Base-by-base conservation (phyloP, 352 stramenopile species). In the Elongisporangium anandrum region DNA sequence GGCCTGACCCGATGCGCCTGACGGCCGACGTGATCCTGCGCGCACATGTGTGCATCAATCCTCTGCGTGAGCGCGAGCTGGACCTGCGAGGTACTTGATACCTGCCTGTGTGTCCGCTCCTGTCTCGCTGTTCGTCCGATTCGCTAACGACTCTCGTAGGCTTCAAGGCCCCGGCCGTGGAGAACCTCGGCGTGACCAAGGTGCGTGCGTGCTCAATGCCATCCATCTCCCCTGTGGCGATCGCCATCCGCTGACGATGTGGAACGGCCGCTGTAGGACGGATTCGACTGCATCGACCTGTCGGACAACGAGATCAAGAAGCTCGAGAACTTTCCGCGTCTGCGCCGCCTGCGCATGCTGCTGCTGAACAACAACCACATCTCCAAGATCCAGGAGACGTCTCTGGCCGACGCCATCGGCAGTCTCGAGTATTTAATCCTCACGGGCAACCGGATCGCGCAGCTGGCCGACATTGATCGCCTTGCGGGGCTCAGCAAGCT, bases 241-340 rank as follows among this genome's bases (percentile, higher is more conserved):
- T 54, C 7, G 5, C 34, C 16, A 34, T 51, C 10, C 10, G 23
- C 29, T 21, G 34, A 29, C 49, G 21, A 13, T 17, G 34, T 45
- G 34, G 34, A 17, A 45, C 12, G 34, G 34, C 34, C 17, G 34
- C 23, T 52, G 22, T 58, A 97, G 87, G 90, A 98, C 65, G 86
- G 90, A 16, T 98, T 96, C 56, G 94, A 98, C 72, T 96, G 89
- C 64, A 89, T 98, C 45, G 94, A 98, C 61, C 73, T 98, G 26
- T 96, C 85, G 62, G 94, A 98, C 70, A 98, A 98, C 66, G 91
- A 98, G 65, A 94, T 98, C 60, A 96, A 96, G 68, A 96, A 92
- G 68, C 72, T 98, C 1, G 94, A 98, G 71, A 98, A 98, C 78
- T 97, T 98, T 57, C 92, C 92, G 52, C 72, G 83, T 3, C 79